Evolutionary conservation across 2,329 filamentous ascomycete species (phyloP).

Genomic region (Lachnellula occidentalis): DNA sequence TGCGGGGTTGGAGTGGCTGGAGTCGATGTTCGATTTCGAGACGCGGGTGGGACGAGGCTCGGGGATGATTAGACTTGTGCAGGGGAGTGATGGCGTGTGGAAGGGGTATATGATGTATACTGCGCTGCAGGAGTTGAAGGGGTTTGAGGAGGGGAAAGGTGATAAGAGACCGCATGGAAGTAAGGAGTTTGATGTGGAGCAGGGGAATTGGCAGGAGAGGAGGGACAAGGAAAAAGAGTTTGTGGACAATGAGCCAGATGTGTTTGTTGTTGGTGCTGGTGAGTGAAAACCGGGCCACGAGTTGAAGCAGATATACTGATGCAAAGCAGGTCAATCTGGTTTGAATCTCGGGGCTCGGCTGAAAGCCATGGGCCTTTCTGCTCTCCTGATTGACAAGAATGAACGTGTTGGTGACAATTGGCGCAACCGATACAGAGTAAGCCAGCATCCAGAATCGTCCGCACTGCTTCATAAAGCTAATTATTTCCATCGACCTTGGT

Average conservation of each 20-base stretch:
- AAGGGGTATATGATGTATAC: constrained; percentile 61
- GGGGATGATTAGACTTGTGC: constrained; percentile 49
- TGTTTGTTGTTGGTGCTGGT: constrained; percentile 51
- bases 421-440: constrained; percentile 50
- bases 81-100: constrained; percentile 40
- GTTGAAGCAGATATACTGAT: not conserved
- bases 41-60: constrained; percentile 48
- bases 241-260: constrained; percentile 45
- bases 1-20: constrained; percentile 45
- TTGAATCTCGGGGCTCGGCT: constrained; percentile 53
- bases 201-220: constrained; percentile 54
- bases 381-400: constrained; percentile 55
- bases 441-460: not conserved
- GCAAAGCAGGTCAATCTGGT: constrained; percentile 47
- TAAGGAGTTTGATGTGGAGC: constrained; percentile 34
- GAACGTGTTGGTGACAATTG: constrained; percentile 58
- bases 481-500: constrained; percentile 45
- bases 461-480: not conserved
- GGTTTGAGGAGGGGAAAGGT: constrained; percentile 42
- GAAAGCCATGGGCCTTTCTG: constrained; percentile 50
- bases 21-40: constrained; percentile 49
- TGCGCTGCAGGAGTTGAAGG: constrained; percentile 46
- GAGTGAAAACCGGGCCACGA: not conserved
- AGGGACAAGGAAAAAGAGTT: constrained; percentile 40
- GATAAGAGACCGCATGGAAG: constrained; percentile 38